A percentile compares a stretch with the other conserved stretches of the same genome.
These are phyloP conservation scores for Clitopilus hobsonii DNA, from an alignment of 768 basidiomycete species.

Conservation along the genomic window DNA sequence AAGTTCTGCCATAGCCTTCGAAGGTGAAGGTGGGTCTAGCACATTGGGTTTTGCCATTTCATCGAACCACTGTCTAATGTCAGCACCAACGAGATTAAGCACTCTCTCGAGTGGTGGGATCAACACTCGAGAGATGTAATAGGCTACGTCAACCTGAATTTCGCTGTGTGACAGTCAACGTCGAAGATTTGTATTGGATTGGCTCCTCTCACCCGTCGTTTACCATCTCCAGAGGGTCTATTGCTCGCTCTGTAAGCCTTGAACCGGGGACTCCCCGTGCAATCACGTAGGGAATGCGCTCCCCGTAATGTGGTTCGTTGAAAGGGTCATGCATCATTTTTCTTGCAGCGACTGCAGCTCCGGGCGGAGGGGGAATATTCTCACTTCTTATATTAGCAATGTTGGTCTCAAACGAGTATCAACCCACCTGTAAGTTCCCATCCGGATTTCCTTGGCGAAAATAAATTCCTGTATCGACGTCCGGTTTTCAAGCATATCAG, in stretches of 20 bases:
- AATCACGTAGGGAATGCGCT: conserved; percentile 91
- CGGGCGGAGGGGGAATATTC: conserved; percentile 84
- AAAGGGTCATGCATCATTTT: conserved; percentile 70
- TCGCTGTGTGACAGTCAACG: conserved; percentile 35
- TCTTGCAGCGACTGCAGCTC: conserved; percentile 79
- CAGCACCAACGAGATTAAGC: conserved; percentile 87
- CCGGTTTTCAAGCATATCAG: conserved; percentile 74
- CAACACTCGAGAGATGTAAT: conserved; percentile 84
- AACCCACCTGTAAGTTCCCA: conserved; percentile 94
- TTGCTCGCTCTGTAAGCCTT: conserved; percentile 70
- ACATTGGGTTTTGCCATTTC: conserved; percentile 66
- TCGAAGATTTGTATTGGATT: not conserved
- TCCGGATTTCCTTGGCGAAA: conserved; percentile 87
- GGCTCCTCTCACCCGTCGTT: conserved; percentile 48
- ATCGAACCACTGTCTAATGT: conserved; percentile 82
- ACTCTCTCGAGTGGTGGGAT: conserved; percentile 89
- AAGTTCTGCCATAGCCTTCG: conserved; percentile 17
- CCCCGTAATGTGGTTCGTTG: conserved; percentile 87
- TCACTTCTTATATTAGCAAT: conserved; percentile 57
- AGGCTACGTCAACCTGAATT: conserved; percentile 74
- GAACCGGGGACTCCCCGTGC: conserved; percentile 54
- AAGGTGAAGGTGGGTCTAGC: conserved; percentile 28
- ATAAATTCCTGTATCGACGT: conserved; percentile 90
- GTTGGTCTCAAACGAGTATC: too few relatives aligned
- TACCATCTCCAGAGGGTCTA: conserved; percentile 69